Base-by-base conservation (phyloP, 306 rosid genomes). In the Vicia sativa region DNA sequence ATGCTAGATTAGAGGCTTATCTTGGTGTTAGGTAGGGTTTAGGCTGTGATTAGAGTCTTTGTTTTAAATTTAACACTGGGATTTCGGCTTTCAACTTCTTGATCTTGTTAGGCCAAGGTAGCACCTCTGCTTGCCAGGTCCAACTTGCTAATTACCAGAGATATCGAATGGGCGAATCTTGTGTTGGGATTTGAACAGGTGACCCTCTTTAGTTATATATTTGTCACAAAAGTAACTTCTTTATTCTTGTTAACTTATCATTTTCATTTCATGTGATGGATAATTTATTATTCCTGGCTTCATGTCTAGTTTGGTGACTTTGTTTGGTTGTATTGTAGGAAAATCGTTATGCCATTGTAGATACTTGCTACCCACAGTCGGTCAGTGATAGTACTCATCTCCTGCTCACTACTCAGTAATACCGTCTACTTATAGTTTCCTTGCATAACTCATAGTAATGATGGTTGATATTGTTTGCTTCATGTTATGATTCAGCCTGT, bases 121-220 rank as follows among this genome's bases (percentile, higher is more conserved):
- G 89, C 89, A 28, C 96, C 93, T 57, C 90, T 93, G 72, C 96
- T 90, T 83, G 96, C 96, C 38, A 83, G 98, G 80, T 93, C 98
- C 80, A 93, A 88, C 82, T 76, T 93, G 85, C 87, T 93, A 53
- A 83, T 93, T 75, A 86, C 96, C 56, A 86, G 96, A 83, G 90
- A 88, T 78, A 85, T 90, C 15, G 98, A 93, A 83, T 93, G 98
- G 98, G 98, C 96, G 52, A 93, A 93, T 85, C 96, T 93, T 77
- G 84, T 85, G 2, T 54, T 90, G 70, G 98, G 98, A 57, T 92
- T 90, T 76, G 98, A 93, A 80, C 96, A 93, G 95, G 97, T 92
- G 68, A 60, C 61, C 56, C 52, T 77, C 72, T 67, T 37, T 34
- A 6, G 39, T 46, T 44, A 72, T 56, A 41, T 74, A 11, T 39